These are phyloP conservation scores for Penicillium brasilianum DNA, from an alignment of 2,329 filamentous ascomycete genomes.

Conservation along the genomic window DNA sequence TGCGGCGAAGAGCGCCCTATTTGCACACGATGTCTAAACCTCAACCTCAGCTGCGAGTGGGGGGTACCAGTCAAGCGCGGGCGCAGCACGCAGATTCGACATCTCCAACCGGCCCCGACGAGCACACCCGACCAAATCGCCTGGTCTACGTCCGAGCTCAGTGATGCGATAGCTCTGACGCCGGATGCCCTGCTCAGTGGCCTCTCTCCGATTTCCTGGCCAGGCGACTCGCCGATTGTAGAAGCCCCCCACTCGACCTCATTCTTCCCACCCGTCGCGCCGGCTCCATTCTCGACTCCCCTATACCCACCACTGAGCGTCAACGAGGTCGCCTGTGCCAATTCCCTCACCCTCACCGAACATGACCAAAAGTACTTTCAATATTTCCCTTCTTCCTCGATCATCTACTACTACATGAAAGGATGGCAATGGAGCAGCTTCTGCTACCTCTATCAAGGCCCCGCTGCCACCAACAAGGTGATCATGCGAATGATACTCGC, in stretches of 20 bases:
- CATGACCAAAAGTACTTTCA: constrained; percentile 42
- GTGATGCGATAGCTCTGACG: constrained; percentile 16
- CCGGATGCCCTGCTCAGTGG: constrained; percentile 18
- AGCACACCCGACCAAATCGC: constrained; percentile 16
- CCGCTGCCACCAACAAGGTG: constrained; percentile 41
- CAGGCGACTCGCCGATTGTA: constrained; percentile 20
- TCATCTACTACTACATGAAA: constrained; percentile 46
- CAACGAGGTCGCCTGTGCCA: constrained; percentile 35
- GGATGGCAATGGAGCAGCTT: constrained; percentile 46
- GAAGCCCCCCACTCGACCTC: constrained; percentile 19
- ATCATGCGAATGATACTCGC: constrained; percentile 50
- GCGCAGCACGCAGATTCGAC: constrained; percentile 31
- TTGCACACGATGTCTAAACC: constrained; percentile 39
- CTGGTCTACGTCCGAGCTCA: constrained; percentile 12
- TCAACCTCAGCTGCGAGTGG: constrained; percentile 44
- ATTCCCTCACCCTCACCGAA: constrained; percentile 42
- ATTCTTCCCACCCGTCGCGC: constrained; percentile 24
- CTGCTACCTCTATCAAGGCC: constrained; percentile 44
- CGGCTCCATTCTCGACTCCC: constrained; percentile 25
- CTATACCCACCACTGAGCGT: constrained; percentile 34
- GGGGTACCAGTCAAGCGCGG: constrained; percentile 37
- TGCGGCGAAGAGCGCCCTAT: constrained; percentile 43
- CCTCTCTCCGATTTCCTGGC: constrained; percentile 28
- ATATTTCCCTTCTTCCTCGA: constrained; percentile 42
- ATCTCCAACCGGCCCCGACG: constrained; percentile 34